Evolutionary conservation across 176 grass and related monocot genomes (phyloP), one percentile per base, ranked within the genome.

Genomic region (Aegilops umbellulata): DNA sequence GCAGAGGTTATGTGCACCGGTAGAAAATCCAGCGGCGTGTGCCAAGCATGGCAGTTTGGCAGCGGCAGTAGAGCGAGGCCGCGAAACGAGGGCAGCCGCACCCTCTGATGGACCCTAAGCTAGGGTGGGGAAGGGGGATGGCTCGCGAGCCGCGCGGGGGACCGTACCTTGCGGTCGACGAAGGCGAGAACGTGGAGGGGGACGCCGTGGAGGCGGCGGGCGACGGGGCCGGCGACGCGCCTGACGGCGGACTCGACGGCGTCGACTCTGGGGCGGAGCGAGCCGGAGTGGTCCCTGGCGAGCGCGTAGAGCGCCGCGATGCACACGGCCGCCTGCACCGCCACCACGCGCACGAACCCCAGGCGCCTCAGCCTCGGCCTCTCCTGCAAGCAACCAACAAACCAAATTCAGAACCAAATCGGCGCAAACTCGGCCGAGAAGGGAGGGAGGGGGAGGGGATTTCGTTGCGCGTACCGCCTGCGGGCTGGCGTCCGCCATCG

Each of bases 251-350:
- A 78, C 87, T 99, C 97, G 81, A 87, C 90, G 82, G 88, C 79
- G 63, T 94, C 86, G 46, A 96, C 87, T 60, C 88, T 79, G 7
- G 88, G 80, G 71, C 86, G 93, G 76, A 99, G 86, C 80, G 87
- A 94, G 31, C 97, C 92, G 13, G 92, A 63, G 81, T 93, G 95
- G 79, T 90, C 92, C 92, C 91, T 96, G 34, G 94, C 97, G 60
- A 92, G 87, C 3, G 84, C 82, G 88, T 99, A 99, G 1, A 94
- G 71, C 27, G 79, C 88, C 32, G 60, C 82, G 17, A 88, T 14
- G 87, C 86, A 94, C 82, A 93, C 24, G 31, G 78, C 65, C 44
- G 88, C 84, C 58, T 94, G 88, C 46, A 86, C 74, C 61, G 87
- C 88, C 32, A 77, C 82, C 25, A 83, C 85, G 34, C 69, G 80